Percentiles rank a stretch among this genome's conserved stretches.
These are phyloP conservation scores for Boletus rubroflammeus DNA, from an alignment of 768 basidiomycete species.

Conservation along the genomic window DNA sequence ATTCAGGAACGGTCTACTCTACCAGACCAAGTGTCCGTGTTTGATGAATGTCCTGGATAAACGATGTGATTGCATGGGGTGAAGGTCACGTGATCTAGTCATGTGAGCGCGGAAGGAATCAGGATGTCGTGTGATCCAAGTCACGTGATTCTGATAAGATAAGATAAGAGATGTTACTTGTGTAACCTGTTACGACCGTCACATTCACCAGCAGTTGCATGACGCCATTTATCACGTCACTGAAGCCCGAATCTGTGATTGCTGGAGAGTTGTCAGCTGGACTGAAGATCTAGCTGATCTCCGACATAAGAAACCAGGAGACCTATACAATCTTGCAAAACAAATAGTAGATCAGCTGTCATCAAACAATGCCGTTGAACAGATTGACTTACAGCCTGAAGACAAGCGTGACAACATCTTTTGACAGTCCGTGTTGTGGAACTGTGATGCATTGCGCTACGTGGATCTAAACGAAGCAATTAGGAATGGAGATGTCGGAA, in stretches of 20 bases:
- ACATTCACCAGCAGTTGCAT: conserved; percentile 1
- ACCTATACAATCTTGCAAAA: not conserved
- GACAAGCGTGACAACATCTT: not conserved
- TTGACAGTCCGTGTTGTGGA: not conserved
- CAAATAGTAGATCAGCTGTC: not conserved
- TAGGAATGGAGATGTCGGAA: not conserved
- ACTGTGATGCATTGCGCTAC: not conserved
- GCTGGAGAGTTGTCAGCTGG: not conserved
- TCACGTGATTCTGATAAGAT: too few species aligned
- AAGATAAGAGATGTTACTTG: too few species aligned
- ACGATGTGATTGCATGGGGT: too few species aligned
- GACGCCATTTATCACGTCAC: not conserved
- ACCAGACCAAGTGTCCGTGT: too few species aligned
- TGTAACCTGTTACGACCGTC: too few species aligned
- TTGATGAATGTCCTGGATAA: too few species aligned
- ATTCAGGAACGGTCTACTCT: too few species aligned
- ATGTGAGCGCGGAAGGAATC: too few species aligned
- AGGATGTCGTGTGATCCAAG: too few species aligned
- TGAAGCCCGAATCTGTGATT: not conserved
- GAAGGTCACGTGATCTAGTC: too few species aligned
- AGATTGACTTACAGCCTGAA: not conserved
- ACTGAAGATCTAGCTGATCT: not conserved
- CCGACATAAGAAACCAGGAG: not conserved
- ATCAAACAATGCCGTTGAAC: not conserved
- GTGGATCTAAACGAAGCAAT: not conserved